These are phyloP conservation scores for Cicer bijugum DNA, from an alignment of 306 rosid genomes.

Conservation along the genomic window DNA sequence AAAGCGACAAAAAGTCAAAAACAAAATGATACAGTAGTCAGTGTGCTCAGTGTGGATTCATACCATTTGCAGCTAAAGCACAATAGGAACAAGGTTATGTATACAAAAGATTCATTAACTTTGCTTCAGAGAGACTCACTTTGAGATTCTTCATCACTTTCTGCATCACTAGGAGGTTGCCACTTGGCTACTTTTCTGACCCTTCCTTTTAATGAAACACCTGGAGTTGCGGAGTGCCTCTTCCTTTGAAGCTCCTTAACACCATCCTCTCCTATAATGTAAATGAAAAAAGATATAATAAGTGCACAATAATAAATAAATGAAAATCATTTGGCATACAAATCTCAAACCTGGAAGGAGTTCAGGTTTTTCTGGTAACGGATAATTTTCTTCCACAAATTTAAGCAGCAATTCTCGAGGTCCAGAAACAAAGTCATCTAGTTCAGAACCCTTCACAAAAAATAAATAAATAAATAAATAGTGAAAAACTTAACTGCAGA, in stretches of 20 bases:
- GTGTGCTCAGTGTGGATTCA: background rate
- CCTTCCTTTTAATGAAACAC: slow-evolving; percentile 88
- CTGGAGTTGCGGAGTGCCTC: slow-evolving; percentile 93
- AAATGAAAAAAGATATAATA: slow-evolving; percentile 38
- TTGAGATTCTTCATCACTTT: slow-evolving; percentile 89
- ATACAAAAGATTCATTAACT: slow-evolving; percentile 39
- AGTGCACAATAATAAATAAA: slow-evolving; percentile 34
- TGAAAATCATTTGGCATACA: slow-evolving; percentile 34
- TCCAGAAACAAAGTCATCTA: slow-evolving; percentile 97
- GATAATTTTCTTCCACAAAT: slow-evolving; percentile 96
- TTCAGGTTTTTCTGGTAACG: slow-evolving; percentile 96
- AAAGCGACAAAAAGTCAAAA: background rate
- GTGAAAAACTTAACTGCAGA: slow-evolving; percentile 30
- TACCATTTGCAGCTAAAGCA: slow-evolving; percentile 22
- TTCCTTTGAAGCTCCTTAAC: slow-evolving; percentile 96
- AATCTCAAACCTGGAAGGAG: slow-evolving; percentile 70
- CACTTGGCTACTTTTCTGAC: slow-evolving; percentile 84
- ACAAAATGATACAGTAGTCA: background rate
- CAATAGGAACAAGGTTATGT: slow-evolving; percentile 35
- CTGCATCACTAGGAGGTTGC: slow-evolving; percentile 83
- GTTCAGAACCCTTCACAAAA: slow-evolving; percentile 82
- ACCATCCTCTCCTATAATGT: slow-evolving; percentile 75
- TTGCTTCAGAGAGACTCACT: slow-evolving; percentile 61
- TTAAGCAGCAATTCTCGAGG: slow-evolving; percentile 95
- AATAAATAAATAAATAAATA: background rate